A percentile compares a stretch with the other conserved stretches of the same genome.
These are phyloP conservation scores for Talaromyces borbonicus DNA, from an alignment of 495 filamentous ascomycete species.

Conservation along the genomic window DNA sequence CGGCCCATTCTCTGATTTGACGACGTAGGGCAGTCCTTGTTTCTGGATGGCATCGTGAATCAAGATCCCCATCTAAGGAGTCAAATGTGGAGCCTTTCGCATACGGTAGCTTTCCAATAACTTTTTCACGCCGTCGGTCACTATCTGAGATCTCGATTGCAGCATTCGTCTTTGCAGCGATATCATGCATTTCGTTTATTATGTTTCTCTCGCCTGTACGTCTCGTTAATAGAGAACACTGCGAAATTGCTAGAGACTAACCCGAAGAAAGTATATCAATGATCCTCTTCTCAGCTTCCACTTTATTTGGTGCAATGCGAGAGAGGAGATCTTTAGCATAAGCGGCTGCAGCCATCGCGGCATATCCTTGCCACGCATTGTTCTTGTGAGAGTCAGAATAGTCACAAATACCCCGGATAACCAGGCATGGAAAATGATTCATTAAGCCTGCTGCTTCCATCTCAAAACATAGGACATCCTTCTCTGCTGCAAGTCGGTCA, in stretches of 20 bases:
- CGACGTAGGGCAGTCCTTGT: conserved; percentile 25
- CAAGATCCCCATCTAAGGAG: conserved; percentile 8
- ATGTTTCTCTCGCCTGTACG: too few species aligned
- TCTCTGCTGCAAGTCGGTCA: conserved; percentile 4
- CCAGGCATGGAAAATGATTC: conserved; percentile 18
- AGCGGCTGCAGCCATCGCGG: conserved; percentile 18
- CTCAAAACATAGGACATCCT: conserved; percentile 14
- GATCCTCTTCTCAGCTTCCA: too few species aligned
- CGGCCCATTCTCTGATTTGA: conserved; percentile 22
- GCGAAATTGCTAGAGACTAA: too few species aligned
- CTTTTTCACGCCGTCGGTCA: too few species aligned
- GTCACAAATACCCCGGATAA: conserved; percentile 21
- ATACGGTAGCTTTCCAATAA: neutral
- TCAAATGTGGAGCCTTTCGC: conserved; percentile 6
- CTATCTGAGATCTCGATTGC: too few species aligned
- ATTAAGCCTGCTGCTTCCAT: conserved; percentile 29
- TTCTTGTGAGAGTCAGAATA: conserved; percentile 26
- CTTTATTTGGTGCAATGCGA: neutral
- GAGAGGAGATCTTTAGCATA: conserved; percentile 15
- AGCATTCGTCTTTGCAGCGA: too few species aligned
- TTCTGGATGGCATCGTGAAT: conserved; percentile 15
- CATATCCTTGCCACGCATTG: conserved; percentile 20
- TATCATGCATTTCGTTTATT: too few species aligned
- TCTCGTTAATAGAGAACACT: too few species aligned
- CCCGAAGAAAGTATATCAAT: neutral